A percentile compares a stretch with the other conserved stretches of the same genome.
Evolutionary conservation across 2,329 filamentous ascomycete genomes (phyloP).

Genomic region (Rhynchosporium agropyri): DNA sequence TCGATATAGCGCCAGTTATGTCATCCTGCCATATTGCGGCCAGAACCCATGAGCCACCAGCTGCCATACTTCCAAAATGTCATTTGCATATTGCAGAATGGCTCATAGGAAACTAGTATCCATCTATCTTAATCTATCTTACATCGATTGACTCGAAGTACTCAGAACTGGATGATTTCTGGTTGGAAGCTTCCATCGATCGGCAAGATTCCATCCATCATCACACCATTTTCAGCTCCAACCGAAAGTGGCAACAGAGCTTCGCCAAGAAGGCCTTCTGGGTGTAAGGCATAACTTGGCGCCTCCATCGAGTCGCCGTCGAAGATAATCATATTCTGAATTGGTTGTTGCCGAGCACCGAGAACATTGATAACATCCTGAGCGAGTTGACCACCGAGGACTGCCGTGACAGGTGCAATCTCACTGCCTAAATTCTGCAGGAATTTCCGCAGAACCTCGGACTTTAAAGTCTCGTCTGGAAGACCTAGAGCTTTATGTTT

Average conservation of each 20-base stretch:
- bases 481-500: constrained; percentile 76
- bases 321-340: constrained; percentile 93
- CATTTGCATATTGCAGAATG: constrained; percentile 1
- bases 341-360: constrained; percentile 85
- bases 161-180: constrained; percentile 30
- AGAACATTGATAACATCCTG: constrained; percentile 98
- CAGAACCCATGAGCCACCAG: neutral
- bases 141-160: neutral
- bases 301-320: constrained; percentile 81
- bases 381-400: constrained; percentile 85
- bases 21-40: constrained; percentile 6
- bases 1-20: constrained; percentile 18
- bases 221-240: constrained; percentile 32
- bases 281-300: constrained; percentile 80
- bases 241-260: constrained; percentile 47
- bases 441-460: constrained; percentile 79
- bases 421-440: constrained; percentile 84
- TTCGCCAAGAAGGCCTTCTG: constrained; percentile 59
- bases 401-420: constrained; percentile 82
- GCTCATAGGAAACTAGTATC: neutral
- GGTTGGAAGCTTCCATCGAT: constrained; percentile 32
- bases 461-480: constrained; percentile 66
- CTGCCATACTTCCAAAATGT: neutral
- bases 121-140: constrained; percentile 15
- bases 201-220: constrained; percentile 27